Evolutionary conservation across 352 stramenopile genomes (phyloP), one percentile per base, ranked within the genome.

Genomic region (Globisporangium recalcitrans): DNA sequence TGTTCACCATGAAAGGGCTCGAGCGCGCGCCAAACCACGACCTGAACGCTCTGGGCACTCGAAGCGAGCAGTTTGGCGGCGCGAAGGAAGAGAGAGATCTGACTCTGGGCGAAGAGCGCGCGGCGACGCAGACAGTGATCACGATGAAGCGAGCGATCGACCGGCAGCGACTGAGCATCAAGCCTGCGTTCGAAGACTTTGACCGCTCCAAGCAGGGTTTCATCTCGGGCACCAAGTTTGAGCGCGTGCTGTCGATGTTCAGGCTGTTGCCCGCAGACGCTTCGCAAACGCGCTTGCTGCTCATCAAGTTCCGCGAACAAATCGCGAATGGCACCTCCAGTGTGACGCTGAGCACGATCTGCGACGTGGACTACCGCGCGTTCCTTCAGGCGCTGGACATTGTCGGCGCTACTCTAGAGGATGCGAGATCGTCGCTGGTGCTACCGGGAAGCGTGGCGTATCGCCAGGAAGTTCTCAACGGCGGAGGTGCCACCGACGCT

Each of bases 111-210:
- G 77, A 91, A 46, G 83, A 91, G 55, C 69, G 68, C 1, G 34
- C 64, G n/a, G 77, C 88, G 6, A 88, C 79, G n/a, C 54, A 67
- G 5, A 63, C 74, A 0, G 52, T 91, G 21, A 29, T 77, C 0
- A 56, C 46, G 0, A 90, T 92, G 72, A 80, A 81, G 53, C 73
- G 75, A 27, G 65, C 70, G 2, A 86, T 91, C 13, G 73, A 87
- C 40, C 82, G 78, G 7, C 75, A 91, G 58, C 82, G 85, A 0
- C 72, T 94, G 34, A 78, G 79, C 42, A 89, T 94, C 68, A 92
- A 93, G 57, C 78, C 81, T 0, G 72, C 83, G 9, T 92, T 94
- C 56, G 85, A 94, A 47, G 85, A 94, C 66, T 93, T 94, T 65
- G 85, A 91, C 58, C 73, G 73, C 19, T 72, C 83, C 0, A 88